Conservation (phyloP, 2,329 filamentous ascomycete species). For the Pleurostoma richardsiae region DNA sequence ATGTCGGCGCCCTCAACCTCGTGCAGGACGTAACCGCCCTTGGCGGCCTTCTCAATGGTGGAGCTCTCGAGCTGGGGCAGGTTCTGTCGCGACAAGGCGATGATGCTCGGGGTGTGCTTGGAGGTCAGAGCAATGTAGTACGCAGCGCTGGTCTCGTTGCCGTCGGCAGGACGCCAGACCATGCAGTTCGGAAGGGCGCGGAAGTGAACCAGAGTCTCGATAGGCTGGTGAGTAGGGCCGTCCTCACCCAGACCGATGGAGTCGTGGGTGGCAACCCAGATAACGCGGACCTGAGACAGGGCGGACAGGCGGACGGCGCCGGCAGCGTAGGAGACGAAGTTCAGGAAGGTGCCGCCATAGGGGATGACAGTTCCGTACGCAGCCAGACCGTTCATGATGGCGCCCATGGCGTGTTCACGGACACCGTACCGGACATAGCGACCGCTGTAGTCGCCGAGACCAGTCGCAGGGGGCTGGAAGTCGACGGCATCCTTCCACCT, state of each 20-base stretch:
- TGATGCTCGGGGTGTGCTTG: slow-evolving; percentile 84
- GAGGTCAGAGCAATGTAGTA: slow-evolving; percentile 94
- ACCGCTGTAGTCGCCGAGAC: slow-evolving; percentile 84
- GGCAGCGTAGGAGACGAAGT: slow-evolving; percentile 98
- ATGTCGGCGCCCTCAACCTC: slow-evolving; percentile 80
- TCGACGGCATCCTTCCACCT: slow-evolving; percentile 95
- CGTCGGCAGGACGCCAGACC: slow-evolving; percentile 98
- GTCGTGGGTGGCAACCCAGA: slow-evolving; percentile 98
- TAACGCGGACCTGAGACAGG: slow-evolving; percentile 81
- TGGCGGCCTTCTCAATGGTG: slow-evolving; percentile 79
- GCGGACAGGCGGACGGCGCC: slow-evolving; percentile 92
- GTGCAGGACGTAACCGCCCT: slow-evolving; percentile 90
- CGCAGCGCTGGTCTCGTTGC: slow-evolving; percentile 95
- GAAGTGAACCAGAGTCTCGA: slow-evolving; percentile 98
- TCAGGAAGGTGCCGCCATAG: slow-evolving; percentile 94
- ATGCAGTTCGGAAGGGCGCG: slow-evolving; percentile 98
- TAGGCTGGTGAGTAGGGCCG: slow-evolving; percentile 97
- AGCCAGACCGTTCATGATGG: slow-evolving; percentile 90
- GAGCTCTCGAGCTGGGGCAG: slow-evolving; percentile 95
- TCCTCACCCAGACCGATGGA: slow-evolving; percentile 99
- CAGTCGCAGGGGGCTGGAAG: slow-evolving; percentile 86
- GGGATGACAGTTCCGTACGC: slow-evolving; percentile 95
- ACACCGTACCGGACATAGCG: slow-evolving; percentile 93
- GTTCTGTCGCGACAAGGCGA: slow-evolving; percentile 96
- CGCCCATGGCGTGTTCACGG: slow-evolving; percentile 87